These are phyloP conservation scores for Umbelopsis sp. DNA, from an alignment of 371 early-diverging fungal genomes.

Conservation along the genomic window DNA sequence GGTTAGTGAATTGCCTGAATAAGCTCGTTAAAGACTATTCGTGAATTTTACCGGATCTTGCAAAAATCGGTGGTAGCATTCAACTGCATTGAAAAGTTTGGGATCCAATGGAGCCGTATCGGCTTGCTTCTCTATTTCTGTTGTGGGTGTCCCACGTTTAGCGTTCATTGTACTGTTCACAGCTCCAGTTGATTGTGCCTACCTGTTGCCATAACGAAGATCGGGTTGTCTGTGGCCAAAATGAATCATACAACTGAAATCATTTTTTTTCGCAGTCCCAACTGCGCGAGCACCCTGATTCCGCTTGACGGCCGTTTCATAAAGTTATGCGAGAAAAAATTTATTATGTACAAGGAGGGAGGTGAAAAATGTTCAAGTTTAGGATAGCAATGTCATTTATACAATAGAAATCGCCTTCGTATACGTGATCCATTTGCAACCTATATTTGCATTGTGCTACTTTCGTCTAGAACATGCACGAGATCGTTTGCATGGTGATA, in stretches of 20 bases:
- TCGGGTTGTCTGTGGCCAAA: neutral
- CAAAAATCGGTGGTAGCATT: slow-evolving; percentile 29
- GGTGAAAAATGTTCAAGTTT: neutral
- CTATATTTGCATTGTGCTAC: no score
- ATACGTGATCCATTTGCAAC: no score
- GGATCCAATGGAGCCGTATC: neutral
- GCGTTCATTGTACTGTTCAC: neutral
- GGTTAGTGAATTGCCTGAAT: neutral
- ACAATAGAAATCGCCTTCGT: no score
- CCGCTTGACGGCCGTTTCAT: neutral
- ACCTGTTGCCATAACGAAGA: slow-evolving; percentile 10
- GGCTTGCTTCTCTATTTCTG: neutral
- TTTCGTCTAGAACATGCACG: no score
- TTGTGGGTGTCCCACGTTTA: neutral
- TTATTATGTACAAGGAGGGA: slow-evolving; percentile 1
- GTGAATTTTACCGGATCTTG: slow-evolving; percentile 28
- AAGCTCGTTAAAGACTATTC: neutral
- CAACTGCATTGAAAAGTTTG: slow-evolving; percentile 27
- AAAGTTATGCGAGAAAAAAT: neutral
- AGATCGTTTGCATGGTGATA: no score
- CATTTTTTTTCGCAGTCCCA: slow-evolving; percentile 13
- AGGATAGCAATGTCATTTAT: neutral
- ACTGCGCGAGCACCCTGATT: no score
- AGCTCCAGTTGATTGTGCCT: neutral
- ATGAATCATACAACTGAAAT: neutral